These are phyloP conservation scores for Colletotrichum sp. DNA, from an alignment of 2,329 filamentous ascomycete genomes.

Conservation along the genomic window DNA sequence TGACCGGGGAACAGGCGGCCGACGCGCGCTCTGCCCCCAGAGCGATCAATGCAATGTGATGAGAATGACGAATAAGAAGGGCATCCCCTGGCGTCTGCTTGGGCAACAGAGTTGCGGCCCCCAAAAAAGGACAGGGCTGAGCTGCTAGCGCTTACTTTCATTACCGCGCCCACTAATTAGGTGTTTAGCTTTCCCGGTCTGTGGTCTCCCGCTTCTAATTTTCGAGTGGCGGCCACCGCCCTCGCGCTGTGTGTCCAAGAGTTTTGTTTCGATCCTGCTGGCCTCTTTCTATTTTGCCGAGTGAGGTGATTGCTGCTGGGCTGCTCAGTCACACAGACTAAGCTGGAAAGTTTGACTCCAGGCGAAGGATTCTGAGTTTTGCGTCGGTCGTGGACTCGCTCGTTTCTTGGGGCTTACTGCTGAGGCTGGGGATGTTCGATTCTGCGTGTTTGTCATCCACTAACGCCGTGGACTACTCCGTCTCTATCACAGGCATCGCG, in stretches of 20 bases:
- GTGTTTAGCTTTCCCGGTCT: not conserved
- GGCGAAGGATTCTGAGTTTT: not conserved
- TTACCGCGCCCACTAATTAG: not conserved
- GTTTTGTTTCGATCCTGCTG: not conserved
- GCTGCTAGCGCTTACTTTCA: conserved; percentile 8
- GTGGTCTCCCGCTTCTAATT: not conserved
- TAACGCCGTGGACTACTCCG: not conserved
- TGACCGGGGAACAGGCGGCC: not conserved
- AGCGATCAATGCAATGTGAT: not conserved
- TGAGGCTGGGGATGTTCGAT: not conserved
- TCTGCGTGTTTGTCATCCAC: not conserved
- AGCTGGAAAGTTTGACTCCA: too few species aligned
- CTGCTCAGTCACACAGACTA: not conserved
- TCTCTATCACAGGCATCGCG: not conserved
- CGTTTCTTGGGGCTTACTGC: not conserved
- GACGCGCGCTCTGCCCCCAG: not conserved
- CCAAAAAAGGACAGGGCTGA: conserved; percentile 10
- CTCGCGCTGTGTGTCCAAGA: not conserved
- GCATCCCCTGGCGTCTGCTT: not conserved
- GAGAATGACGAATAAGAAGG: not conserved
- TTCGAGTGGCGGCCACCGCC: not conserved
- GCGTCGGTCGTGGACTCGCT: not conserved
- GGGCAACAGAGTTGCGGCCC: not conserved
- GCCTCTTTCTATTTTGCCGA: not conserved
- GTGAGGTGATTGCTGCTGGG: not conserved